These are phyloP conservation scores for Trichoderma citrinoviride DNA, from an alignment of 2,329 filamentous ascomycete species.

Conservation along the genomic window DNA sequence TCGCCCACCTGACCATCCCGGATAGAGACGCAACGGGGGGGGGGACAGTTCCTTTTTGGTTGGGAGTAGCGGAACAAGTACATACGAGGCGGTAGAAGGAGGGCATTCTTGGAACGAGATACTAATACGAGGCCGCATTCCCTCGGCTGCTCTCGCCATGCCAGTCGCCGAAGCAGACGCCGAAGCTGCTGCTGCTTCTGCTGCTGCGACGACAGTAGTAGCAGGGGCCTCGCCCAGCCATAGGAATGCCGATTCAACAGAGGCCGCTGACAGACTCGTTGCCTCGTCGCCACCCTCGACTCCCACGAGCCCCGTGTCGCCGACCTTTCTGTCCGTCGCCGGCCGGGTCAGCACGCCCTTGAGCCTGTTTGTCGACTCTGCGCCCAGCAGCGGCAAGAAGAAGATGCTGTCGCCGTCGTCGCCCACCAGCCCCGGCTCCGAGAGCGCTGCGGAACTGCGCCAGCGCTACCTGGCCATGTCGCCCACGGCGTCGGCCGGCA, in stretches of 20 bases:
- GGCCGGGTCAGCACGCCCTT: conserved; percentile 32
- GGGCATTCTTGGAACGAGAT: conserved; percentile 8
- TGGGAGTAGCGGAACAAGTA: background rate
- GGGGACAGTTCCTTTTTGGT: background rate
- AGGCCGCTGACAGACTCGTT: conserved; percentile 9
- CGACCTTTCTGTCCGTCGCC: conserved; percentile 32
- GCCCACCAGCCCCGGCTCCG: background rate
- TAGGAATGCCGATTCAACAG: background rate
- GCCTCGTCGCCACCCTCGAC: conserved; percentile 31
- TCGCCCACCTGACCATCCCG: conserved; percentile 17
- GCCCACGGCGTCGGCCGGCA: background rate
- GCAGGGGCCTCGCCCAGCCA: background rate
- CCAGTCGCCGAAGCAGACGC: conserved; percentile 9
- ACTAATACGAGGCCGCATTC: conserved; percentile 18
- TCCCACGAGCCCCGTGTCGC: conserved; percentile 29
- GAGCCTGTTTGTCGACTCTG: conserved; percentile 31
- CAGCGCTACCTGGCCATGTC: conserved; percentile 22
- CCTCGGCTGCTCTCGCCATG: conserved; percentile 16
- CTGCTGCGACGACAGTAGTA: background rate
- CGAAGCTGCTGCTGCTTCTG: conserved; percentile 1
- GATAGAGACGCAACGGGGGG: conserved; percentile 11
- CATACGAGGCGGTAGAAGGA: background rate
- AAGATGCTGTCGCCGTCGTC: background rate
- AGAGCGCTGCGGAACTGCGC: conserved; percentile 11
- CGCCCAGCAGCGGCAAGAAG: conserved; percentile 14